Base-by-base conservation (phyloP, 2,329 filamentous ascomycete genomes). In the Parascedosporium putredinis region DNA sequence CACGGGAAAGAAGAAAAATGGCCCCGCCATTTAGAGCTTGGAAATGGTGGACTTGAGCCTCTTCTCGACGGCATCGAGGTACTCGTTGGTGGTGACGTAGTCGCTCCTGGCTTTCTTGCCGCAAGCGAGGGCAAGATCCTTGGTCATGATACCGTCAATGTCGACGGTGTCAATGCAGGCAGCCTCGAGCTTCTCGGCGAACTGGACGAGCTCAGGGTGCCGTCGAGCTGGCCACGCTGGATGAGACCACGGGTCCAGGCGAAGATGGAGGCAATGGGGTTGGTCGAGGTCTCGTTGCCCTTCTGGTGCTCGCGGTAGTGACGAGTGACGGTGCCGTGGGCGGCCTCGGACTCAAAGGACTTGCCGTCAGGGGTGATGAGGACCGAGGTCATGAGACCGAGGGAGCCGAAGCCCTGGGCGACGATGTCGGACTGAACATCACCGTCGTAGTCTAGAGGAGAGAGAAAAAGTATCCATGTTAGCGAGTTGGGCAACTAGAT, bases 241-340 rank as follows among this genome's bases (percentile, higher is more conserved):
- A 88, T 73, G 45, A 98, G 81, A 62, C 93, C 93, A 53, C 93
- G 86, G 53, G 93, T 97, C 93, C 93, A 98, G 62, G 93, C 93
- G 68, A 97, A 98, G 74, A 98, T 97, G 66, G 88, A 95, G 55
- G 93, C 93, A 61, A 97, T 97, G 54, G 93, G 93, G 82, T 98
- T 97, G 58, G 93, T 98, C 42, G 89, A 95, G 51, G 93, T 98
- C 72, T 95, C 88, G 60, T 84, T 83, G 66, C 93, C 93, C 78
- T 96, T 96, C 73, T 97, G 93, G 79, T 97, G 87, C 76, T 97
- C 91, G 65, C 93, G 88, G 82, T 89, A 97, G 78, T 97, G 93
- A 62, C 93, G 88, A 50, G 93, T 98, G 58, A 98, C 93, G 55
- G 93, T 97, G 62, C 93, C 93, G 79, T 97, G 93, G 57, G 93